A percentile compares a stretch with the other conserved stretches of the same genome.
Conservation (phyloP, 1,284 basidiomycete species). For the Wolfiporia cocos region DNA sequence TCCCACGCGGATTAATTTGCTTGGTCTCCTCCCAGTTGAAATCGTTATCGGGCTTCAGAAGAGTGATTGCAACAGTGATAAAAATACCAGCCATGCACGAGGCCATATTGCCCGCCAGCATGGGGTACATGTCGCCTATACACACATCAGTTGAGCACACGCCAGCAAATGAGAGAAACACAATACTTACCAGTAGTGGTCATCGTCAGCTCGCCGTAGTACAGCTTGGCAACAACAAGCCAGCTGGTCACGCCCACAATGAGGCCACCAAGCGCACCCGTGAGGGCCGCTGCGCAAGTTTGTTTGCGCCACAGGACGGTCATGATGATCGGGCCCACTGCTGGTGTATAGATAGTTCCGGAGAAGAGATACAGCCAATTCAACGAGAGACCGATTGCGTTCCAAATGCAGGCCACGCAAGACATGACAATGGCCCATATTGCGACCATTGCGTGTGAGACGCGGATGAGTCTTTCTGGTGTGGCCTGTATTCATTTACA, state of each 20-base stretch:
- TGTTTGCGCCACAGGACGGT: conserved; percentile 17
- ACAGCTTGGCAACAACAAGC: conserved; percentile 9
- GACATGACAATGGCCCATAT: conserved; percentile 14
- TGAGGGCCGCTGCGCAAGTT: conserved; percentile 8
- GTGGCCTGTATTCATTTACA: conserved; percentile 25
- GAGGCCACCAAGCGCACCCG: conserved; percentile 12
- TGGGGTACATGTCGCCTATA: conserved; percentile 2
- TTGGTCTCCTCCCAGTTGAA: conserved; percentile 5
- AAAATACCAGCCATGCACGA: conserved; percentile 1
- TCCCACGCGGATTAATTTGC: conserved; percentile 4
- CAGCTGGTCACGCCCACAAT: conserved; percentile 11
- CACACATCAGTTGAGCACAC: neutral
- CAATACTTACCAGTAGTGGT: conserved; percentile 1
- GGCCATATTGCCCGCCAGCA: conserved; percentile 4
- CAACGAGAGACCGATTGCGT: conserved; percentile 23
- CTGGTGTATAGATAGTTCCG: conserved; percentile 16
- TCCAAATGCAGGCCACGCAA: conserved; percentile 17
- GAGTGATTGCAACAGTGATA: neutral
- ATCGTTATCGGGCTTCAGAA: conserved; percentile 3
- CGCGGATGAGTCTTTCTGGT: conserved; percentile 18
- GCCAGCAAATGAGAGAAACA: neutral
- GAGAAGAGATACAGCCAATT: conserved; percentile 8
- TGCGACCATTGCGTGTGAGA: conserved; percentile 8
- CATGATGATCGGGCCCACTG: conserved; percentile 27
- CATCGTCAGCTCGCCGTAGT: conserved; percentile 5